A percentile compares a stretch with the other conserved stretches of the same genome.
Conservation (phyloP, 2,329 filamentous ascomycete species). For the Emericellopsis atlantica region DNA sequence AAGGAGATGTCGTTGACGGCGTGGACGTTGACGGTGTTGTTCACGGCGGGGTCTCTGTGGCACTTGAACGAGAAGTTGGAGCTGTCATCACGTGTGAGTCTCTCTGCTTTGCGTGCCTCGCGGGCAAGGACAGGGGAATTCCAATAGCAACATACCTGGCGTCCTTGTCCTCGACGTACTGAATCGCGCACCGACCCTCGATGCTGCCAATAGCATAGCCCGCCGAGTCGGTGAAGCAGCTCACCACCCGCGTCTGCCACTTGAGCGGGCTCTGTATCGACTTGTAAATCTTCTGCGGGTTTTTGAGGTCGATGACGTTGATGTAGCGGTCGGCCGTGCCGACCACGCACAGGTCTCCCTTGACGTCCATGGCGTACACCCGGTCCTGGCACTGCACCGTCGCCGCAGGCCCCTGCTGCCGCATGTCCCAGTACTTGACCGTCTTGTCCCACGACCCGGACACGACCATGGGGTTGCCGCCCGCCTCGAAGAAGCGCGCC, state of each 20-base stretch:
- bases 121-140: neutral
- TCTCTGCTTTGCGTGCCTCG: neutral
- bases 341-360: conserved; percentile 76
- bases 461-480: conserved; percentile 67
- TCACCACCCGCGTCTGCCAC: conserved; percentile 93
- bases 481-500: conserved; percentile 65
- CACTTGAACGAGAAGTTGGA: conserved; percentile 99
- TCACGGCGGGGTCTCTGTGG: conserved; percentile 69
- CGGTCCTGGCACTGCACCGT: conserved; percentile 60
- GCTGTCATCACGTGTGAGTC: conserved; percentile 21
- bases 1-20: conserved; percentile 96
- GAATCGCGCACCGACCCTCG: conserved; percentile 92
- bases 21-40: conserved; percentile 78
- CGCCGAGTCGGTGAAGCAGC: conserved; percentile 82
- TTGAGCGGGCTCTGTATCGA: conserved; percentile 91
- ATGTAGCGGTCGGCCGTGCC: conserved; percentile 94
- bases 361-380: conserved; percentile 85
- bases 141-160: conserved; percentile 36
- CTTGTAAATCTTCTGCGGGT: conserved; percentile 89
- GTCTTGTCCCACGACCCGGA: conserved; percentile 91
- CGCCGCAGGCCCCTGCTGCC: conserved; percentile 51
- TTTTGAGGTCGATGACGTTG: conserved; percentile 83
- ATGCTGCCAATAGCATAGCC: conserved; percentile 95
- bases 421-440: conserved; percentile 79
- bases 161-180: conserved; percentile 97